These are phyloP conservation scores for Bolboschoenoplectus hybrid DNA, from an alignment of 202 grass and related monocot species.

Conservation along the genomic window DNA sequence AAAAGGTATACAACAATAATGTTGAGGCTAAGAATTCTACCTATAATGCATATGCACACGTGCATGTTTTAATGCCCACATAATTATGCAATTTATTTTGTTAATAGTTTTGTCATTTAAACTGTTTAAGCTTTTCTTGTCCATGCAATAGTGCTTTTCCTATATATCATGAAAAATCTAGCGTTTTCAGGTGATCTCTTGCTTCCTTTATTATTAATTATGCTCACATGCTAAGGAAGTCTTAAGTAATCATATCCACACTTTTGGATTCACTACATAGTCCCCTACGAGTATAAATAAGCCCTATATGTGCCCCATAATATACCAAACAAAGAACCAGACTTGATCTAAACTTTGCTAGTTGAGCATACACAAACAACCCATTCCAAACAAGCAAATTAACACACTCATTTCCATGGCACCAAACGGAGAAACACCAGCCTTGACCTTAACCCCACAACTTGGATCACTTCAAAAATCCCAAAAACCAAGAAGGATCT, in stretches of 20 bases:
- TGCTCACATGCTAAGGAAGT: conserved; percentile 39
- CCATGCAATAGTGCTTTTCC: conserved; percentile 40
- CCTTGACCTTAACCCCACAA: conserved; percentile 26
- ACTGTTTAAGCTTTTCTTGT: conserved; percentile 1
- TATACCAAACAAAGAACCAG: not conserved
- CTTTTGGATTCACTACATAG: conserved; percentile 17
- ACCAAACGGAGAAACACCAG: conserved; percentile 52
- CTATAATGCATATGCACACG: conserved; percentile 9
- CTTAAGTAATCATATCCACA: conserved; percentile 18
- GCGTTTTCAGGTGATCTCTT: conserved; percentile 41
- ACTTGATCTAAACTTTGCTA: conserved; percentile 17
- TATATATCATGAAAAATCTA: conserved; percentile 53
- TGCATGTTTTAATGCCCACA: conserved; percentile 40
- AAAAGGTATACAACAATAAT: too few relatives aligned
- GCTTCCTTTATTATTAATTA: conserved; percentile 21
- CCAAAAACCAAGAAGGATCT: conserved; percentile 59
- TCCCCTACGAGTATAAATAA: conserved; percentile 46
- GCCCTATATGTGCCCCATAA: not conserved
- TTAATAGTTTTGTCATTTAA: conserved; percentile 24
- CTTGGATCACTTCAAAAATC: not conserved
- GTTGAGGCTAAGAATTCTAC: conserved; percentile 38
- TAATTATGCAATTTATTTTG: not conserved
- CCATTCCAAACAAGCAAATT: conserved; percentile 3
- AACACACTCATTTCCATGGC: conserved; percentile 47
- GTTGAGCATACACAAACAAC: not conserved